These are phyloP conservation scores for Backusella liffmaniae DNA, from an alignment of 192 early-diverging fungal species.

Conservation along the genomic window DNA sequence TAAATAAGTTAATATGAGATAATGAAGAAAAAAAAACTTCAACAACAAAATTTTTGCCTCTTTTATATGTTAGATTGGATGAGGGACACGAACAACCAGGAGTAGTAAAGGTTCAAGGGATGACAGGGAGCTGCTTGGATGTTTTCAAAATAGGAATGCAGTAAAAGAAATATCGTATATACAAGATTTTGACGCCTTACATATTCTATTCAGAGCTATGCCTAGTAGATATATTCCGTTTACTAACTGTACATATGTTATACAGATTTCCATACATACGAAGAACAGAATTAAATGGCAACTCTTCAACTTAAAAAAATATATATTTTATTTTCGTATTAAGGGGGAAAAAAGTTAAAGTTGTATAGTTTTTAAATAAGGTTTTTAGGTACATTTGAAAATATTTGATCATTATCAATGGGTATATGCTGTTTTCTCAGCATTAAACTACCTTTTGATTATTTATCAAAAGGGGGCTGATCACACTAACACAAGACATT, in stretches of 20 bases:
- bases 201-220: background rate
- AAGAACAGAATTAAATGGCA: background rate
- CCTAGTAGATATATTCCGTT: background rate
- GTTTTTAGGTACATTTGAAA: background rate
- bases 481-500: background rate
- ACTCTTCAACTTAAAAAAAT: background rate
- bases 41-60: background rate
- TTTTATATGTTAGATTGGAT: background rate
- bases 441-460: background rate
- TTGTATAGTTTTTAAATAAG: background rate
- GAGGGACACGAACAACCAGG: background rate
- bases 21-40: background rate
- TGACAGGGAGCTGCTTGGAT: background rate
- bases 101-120: background rate
- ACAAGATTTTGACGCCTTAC: background rate
- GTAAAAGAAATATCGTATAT: background rate
- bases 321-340: background rate
- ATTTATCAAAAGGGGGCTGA: background rate
- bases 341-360: background rate
- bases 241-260: background rate
- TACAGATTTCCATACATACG: background rate
- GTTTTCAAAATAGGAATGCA: background rate
- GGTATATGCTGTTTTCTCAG: background rate
- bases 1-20: conserved; percentile 6
- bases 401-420: background rate